Conservation (phyloP, 2,329 filamentous ascomycete species). For the Pseudopithomyces chartarum region DNA sequence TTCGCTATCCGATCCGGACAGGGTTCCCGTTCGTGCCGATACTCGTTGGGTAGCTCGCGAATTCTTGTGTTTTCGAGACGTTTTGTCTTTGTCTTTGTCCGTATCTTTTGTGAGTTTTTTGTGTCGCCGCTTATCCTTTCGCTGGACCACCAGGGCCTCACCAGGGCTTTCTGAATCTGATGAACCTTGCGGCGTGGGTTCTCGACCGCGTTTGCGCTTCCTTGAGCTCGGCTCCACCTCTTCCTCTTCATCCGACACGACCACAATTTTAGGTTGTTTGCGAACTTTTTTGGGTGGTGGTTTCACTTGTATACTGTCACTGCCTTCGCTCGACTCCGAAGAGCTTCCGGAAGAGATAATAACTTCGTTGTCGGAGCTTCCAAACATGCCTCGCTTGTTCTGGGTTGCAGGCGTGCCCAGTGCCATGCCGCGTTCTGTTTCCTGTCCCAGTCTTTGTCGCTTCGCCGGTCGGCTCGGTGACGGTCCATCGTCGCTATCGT, state of each 20-base stretch:
- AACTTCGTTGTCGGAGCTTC: conserved; percentile 22
- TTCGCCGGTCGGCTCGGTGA: conserved; percentile 33
- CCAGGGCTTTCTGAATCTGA: conserved; percentile 12
- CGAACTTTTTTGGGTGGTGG: neutral
- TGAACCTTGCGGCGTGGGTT: neutral
- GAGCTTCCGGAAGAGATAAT: conserved; percentile 12
- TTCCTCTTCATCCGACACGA: conserved; percentile 9
- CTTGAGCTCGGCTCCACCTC: conserved; percentile 10
- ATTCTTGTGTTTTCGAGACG: conserved; percentile 9
- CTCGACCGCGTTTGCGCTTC: conserved; percentile 10
- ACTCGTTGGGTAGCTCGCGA: conserved; percentile 9
- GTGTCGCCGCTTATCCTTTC: conserved; percentile 9
- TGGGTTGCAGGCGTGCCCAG: conserved; percentile 23
- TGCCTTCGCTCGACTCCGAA: conserved; percentile 13
- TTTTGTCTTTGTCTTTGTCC: conserved; percentile 8
- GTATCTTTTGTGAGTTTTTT: conserved; percentile 9
- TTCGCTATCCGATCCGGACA: neutral
- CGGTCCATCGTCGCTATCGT: conserved; percentile 4
- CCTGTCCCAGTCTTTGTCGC: conserved; percentile 27
- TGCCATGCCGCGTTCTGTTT: conserved; percentile 20
- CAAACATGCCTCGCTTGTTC: conserved; percentile 29
- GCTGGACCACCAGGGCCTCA: conserved; percentile 12
- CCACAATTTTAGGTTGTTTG: neutral
- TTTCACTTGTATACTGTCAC: conserved; percentile 3
- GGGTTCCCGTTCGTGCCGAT: conserved; percentile 1